phyloP scores from a whole-genome alignment of 305 asterid genomes.

The Solanum hybrid region DNA sequence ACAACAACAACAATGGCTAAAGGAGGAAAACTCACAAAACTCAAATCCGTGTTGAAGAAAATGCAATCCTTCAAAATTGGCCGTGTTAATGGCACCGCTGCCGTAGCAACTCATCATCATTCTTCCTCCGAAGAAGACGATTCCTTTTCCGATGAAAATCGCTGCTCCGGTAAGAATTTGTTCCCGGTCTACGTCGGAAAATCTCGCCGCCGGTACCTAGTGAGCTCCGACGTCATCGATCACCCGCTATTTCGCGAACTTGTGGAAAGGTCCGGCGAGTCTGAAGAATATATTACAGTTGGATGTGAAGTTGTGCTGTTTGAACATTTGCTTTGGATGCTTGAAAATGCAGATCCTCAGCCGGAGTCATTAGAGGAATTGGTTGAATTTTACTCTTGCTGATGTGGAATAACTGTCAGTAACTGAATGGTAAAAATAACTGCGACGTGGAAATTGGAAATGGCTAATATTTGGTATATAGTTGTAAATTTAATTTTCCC shows the following conservation, averaged over 20 bases:
- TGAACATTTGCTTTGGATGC: slow-evolving; percentile 76
- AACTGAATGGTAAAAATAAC: slow-evolving; percentile 8
- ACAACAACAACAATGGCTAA: slow-evolving; percentile 41
- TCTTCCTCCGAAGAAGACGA: background rate
- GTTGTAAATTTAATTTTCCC: slow-evolving; percentile 22
- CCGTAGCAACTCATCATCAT: slow-evolving; percentile 5
- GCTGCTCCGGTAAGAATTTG: background rate
- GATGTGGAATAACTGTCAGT: slow-evolving; percentile 21
- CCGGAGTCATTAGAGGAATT: slow-evolving; percentile 56
- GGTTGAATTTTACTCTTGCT: slow-evolving; percentile 60
- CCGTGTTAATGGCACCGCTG: slow-evolving; percentile 37
- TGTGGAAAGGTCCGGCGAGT: background rate
- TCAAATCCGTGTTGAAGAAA: slow-evolving; percentile 74
- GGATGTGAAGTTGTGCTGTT: slow-evolving; percentile 65
- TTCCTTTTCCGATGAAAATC: background rate
- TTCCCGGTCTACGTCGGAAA: slow-evolving; percentile 13
- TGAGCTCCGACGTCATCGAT: slow-evolving; percentile 8
- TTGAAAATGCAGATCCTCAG: slow-evolving; percentile 74
- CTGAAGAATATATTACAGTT: slow-evolving; percentile 20
- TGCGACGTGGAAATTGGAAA: slow-evolving; percentile 12
- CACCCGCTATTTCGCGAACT: slow-evolving; percentile 20
- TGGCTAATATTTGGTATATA: slow-evolving; percentile 24
- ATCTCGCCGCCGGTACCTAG: slow-evolving; percentile 14
- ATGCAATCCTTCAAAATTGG: slow-evolving; percentile 91
- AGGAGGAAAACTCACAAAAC: slow-evolving; percentile 76